Conservation (phyloP, 2,329 filamentous ascomycete species). For the Acarospora socialis region DNA sequence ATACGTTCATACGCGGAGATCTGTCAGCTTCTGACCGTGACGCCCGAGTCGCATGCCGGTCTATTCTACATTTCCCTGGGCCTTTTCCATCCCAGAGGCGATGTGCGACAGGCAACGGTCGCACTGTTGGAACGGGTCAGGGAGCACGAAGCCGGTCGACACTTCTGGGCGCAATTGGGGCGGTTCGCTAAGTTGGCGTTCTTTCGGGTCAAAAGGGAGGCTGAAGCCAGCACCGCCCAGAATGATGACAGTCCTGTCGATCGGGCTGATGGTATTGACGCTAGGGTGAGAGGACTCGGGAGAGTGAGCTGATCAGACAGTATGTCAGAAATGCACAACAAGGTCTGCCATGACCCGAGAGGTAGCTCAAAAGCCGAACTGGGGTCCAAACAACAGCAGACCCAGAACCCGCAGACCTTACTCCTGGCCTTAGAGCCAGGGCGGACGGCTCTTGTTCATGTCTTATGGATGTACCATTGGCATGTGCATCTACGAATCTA, state of each 20-base stretch:
- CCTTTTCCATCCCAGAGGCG: constrained; percentile 74
- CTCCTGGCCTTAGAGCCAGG: too few species aligned
- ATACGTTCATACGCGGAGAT: constrained; percentile 74
- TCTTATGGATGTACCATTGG: too few species aligned
- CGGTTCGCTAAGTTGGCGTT: constrained; percentile 81
- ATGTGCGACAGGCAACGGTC: constrained; percentile 63
- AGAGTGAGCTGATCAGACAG: constrained; percentile 2
- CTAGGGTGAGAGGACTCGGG: constrained; percentile 4
- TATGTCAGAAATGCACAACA: too few species aligned
- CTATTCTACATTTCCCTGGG: constrained; percentile 85
- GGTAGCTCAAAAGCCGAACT: too few species aligned
- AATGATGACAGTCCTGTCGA: neutral
- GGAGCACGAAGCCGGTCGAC: constrained; percentile 76
- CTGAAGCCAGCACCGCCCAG: constrained; percentile 19
- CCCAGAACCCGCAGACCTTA: too few species aligned
- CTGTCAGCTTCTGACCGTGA: constrained; percentile 66
- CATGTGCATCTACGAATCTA: too few species aligned
- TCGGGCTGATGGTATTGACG: constrained; percentile 4
- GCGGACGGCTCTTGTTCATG: too few species aligned
- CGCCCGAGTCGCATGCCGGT: constrained; percentile 73
- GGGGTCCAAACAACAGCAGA: too few species aligned
- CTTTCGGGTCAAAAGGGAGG: constrained; percentile 59
- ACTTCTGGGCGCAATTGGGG: constrained; percentile 81
- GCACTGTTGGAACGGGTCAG: constrained; percentile 70
- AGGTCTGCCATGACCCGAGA: too few species aligned